Evolutionary conservation across 176 grass and related monocot species (phyloP).

Genomic region (Hyparrhenia diplandra): DNA sequence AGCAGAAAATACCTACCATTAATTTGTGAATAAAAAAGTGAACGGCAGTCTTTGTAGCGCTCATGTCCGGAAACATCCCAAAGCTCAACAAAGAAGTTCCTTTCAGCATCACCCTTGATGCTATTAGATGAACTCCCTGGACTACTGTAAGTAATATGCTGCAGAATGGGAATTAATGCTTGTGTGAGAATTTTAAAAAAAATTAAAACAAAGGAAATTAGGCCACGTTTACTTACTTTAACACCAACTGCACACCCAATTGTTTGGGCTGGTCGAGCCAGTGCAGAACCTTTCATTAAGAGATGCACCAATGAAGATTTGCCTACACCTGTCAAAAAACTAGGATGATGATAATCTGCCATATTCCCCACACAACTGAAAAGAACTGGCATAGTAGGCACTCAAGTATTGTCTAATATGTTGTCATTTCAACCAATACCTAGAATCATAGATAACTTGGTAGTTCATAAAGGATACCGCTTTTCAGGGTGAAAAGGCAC

Average conservation of each 20-base stretch:
- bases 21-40: conserved; percentile 90
- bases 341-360: neutral
- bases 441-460: neutral
- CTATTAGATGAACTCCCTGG: conserved; percentile 64
- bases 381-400: neutral
- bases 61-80: conserved; percentile 98
- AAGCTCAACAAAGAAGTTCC: conserved; percentile 95
- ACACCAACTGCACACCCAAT: conserved; percentile 83
- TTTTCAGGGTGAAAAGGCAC: too few species aligned
- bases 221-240: conserved; percentile 45
- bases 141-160: conserved; percentile 88
- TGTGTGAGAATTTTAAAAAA: conserved; percentile 14
- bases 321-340: conserved; percentile 60
- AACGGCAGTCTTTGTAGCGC: conserved; percentile 84
- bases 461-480: too few species aligned
- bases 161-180: conserved; percentile 37
- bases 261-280: conserved; percentile 74
- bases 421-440: conserved; percentile 3
- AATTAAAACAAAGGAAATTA: neutral
- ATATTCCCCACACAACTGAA: neutral
- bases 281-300: conserved; percentile 59
- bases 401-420: neutral
- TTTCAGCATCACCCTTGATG: conserved; percentile 69
- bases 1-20: conserved; percentile 51
- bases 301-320: conserved; percentile 89